phyloP scores from a whole-genome alignment of 768 basidiomycete genomes.

The Mrakia hoshinonis region DNA sequence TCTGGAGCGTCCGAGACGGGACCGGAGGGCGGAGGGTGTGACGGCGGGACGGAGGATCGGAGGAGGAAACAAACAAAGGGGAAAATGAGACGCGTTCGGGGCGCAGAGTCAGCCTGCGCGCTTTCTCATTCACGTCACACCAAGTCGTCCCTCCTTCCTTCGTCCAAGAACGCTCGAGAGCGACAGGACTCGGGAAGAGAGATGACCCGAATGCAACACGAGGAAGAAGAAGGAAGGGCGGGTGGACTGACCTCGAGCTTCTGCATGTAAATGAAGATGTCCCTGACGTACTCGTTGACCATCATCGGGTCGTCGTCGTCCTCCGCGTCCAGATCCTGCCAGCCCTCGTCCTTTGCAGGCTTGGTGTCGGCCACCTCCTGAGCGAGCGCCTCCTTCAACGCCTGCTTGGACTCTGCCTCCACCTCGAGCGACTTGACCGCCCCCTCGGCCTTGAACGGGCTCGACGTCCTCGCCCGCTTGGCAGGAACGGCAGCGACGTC shows the following conservation, averaged over 20 bases:
- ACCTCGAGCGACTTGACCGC: background rate
- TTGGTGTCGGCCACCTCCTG: slow-evolving; percentile 16
- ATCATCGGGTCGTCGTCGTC: slow-evolving; percentile 90
- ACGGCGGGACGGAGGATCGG: slow-evolving; percentile 9
- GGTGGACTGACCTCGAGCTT: slow-evolving; percentile 36
- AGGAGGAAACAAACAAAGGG: slow-evolving; percentile 17
- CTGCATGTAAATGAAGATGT: slow-evolving; percentile 88
- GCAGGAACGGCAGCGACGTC: slow-evolving; percentile 13
- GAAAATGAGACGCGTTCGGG: background rate
- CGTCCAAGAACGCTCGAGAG: slow-evolving; percentile 82
- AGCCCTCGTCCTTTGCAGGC: slow-evolving; percentile 50
- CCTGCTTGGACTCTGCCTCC: slow-evolving; percentile 4
- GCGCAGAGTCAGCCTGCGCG: background rate
- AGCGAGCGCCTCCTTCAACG: slow-evolving; percentile 11
- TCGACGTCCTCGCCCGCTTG: slow-evolving; percentile 29
- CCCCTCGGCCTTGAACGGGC: background rate
- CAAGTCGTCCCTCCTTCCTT: slow-evolving; percentile 49
- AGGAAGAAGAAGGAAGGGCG: background rate
- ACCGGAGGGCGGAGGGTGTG: slow-evolving; percentile 1
- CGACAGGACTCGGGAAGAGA: slow-evolving; percentile 92
- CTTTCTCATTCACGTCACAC: background rate
- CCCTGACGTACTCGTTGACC: slow-evolving; percentile 92
- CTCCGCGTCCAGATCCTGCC: slow-evolving; percentile 87
- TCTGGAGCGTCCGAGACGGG: slow-evolving; percentile 43
- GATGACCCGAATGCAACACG: slow-evolving; percentile 43